Evolutionary conservation across 208 protist genomes (phyloP), one percentile per base, ranked within the genome.

Genomic region (Entamoeba invadens): DNA sequence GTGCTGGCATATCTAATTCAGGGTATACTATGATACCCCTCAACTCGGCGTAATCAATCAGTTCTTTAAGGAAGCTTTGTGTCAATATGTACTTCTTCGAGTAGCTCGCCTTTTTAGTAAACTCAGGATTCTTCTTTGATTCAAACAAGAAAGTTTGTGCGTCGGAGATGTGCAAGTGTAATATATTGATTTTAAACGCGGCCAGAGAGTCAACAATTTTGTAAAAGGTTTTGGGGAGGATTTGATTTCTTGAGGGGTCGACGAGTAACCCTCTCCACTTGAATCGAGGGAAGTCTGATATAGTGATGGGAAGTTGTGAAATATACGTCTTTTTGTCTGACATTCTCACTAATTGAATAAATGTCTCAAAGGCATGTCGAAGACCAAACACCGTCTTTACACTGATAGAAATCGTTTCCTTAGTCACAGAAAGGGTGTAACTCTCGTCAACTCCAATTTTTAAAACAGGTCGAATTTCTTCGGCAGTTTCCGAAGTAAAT

Each of bases 161-260:
- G 91, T 97, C 96, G 6, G 94, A 87, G 2, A 97, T 91, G 94
- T 97, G 96, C 92, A 95, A 95, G 51, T 97, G 96, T 0, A 97
- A 38, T 21, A 95, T 93, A 92, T 96, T 97, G 2, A 97, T 47
- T 72, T 97, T 97, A 16, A 68, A 68, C 46, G 94, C 96, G 38
- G 94, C 68, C 18, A 97, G 87, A 4, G 94, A 5, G 45, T 96
- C 95, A 46, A 97, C 95, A 21, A 96, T 95, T 44, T 95, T 45
- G 18, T 95, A 46, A 0, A 97, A 57, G 0, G 35, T 94, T 4
- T 18, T 25, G 31, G 94, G 8, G 25, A 95, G 45, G 12, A 96
- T 1, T 47, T 91, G 97, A 93, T 97, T 96, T 45, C 96, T 72
- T 12, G 96, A 46, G 44, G 92, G 95, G 92, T 97, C 96, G 92